Conservation (phyloP, 345 rosid species). For the Arabis hirsuta region DNA sequence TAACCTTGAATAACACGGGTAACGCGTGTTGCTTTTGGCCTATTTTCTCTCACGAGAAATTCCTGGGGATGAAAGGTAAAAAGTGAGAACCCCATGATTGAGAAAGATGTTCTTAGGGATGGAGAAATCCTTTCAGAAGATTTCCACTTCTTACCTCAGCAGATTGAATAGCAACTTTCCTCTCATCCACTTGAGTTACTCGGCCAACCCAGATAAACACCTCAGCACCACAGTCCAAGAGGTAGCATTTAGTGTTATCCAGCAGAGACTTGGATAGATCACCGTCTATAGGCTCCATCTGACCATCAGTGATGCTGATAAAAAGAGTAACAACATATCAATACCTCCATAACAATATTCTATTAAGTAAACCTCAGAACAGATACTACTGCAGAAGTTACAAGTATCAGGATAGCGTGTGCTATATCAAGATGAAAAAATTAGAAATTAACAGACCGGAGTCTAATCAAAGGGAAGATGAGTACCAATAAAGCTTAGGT, state of each 20-base stretch:
- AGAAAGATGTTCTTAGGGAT: neutral
- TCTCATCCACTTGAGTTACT: slow-evolving; percentile 93
- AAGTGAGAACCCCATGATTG: slow-evolving; percentile 36
- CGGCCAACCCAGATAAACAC: slow-evolving; percentile 97
- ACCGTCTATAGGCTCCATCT: slow-evolving; percentile 66
- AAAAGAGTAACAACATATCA: slow-evolving; percentile 29
- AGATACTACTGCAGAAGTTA: slow-evolving; percentile 7
- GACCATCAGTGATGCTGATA: slow-evolving; percentile 67
- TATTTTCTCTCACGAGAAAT: slow-evolving; percentile 68
- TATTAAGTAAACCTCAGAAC: neutral
- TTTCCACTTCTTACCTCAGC: slow-evolving; percentile 68
- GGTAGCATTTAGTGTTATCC: slow-evolving; percentile 86
- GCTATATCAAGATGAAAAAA: neutral
- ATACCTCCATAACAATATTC: slow-evolving; percentile 20
- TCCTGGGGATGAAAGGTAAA: slow-evolving; percentile 58
- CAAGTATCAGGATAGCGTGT: neutral
- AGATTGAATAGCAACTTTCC: slow-evolving; percentile 83
- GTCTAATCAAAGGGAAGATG: slow-evolving; percentile 5
- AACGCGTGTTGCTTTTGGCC: slow-evolving; percentile 80
- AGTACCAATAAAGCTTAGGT: slow-evolving; percentile 78
- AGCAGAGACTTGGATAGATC: slow-evolving; percentile 81
- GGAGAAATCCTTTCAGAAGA: neutral
- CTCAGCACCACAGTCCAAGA: slow-evolving; percentile 87
- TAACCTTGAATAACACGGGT: slow-evolving; percentile 93
- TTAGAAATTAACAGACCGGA: slow-evolving; percentile 5